A percentile compares a stretch with the other conserved stretches of the same genome.
Conservation (phyloP, 768 basidiomycete species). For the Kwoniella dejecticola region DNA sequence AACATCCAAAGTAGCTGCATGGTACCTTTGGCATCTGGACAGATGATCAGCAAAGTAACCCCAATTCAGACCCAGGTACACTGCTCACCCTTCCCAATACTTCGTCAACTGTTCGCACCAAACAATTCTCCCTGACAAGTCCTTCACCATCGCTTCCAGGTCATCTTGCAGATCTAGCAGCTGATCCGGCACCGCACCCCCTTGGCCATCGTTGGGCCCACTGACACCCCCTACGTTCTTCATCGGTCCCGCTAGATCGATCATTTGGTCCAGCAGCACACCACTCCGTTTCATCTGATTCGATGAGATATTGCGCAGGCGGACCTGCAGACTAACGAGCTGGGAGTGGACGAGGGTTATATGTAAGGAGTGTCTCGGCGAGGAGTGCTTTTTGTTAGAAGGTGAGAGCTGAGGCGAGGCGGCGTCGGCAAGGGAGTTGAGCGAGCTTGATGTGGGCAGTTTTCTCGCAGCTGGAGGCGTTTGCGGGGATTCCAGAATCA, state of each 20-base stretch:
- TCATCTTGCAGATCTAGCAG: constrained; percentile 47
- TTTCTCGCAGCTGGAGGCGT: too few species aligned
- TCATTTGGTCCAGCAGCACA: constrained; percentile 39
- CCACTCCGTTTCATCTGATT: constrained; percentile 26
- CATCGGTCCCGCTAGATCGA: constrained; percentile 40
- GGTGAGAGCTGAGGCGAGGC: too few species aligned
- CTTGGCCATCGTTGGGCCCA: constrained; percentile 20
- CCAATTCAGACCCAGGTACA: background rate
- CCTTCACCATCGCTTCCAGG: constrained; percentile 26
- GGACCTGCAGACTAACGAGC: constrained; percentile 29
- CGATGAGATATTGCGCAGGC: constrained; percentile 25
- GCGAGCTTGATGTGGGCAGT: too few species aligned
- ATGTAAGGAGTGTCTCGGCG: constrained; percentile 16
- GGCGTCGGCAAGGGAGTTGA: background rate
- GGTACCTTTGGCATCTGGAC: constrained; percentile 25
- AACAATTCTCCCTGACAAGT: constrained; percentile 10
- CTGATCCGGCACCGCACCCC: constrained; percentile 39
- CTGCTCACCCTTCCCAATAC: constrained; percentile 35
- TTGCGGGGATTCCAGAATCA: too few species aligned
- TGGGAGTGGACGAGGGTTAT: constrained; percentile 31
- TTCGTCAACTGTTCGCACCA: constrained; percentile 35
- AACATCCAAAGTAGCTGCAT: constrained; percentile 6
- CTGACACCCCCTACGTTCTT: constrained; percentile 34
- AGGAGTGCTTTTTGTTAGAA: background rate
- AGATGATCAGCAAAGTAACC: background rate